Percentiles rank a stretch among this genome's conserved stretches.
These are phyloP conservation scores for Podospora pseudoanserina DNA, from an alignment of 495 filamentous ascomycete species.

Conservation along the genomic window DNA sequence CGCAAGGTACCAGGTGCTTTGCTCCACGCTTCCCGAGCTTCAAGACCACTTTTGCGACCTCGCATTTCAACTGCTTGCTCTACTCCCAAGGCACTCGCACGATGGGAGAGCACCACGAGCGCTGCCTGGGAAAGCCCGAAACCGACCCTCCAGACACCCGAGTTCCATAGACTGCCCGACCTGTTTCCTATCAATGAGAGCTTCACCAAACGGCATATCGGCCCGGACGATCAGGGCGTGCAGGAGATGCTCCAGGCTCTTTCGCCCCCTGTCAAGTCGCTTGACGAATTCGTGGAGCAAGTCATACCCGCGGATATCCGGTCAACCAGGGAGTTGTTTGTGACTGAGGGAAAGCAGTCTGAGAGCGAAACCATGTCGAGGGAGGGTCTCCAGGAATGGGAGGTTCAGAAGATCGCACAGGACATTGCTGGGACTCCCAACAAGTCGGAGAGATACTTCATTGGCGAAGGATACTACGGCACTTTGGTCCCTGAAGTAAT, in stretches of 20 bases:
- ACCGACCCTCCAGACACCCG: not conserved
- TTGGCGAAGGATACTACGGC: slow-evolving; percentile 85
- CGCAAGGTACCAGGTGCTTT: not conserved
- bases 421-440: slow-evolving; percentile 66
- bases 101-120: slow-evolving; percentile 13
- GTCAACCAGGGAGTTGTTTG: slow-evolving; percentile 51
- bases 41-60: slow-evolving; percentile 7
- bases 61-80: not conserved
- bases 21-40: slow-evolving; percentile 12
- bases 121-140: slow-evolving; percentile 7
- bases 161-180: slow-evolving; percentile 18
- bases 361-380: not conserved
- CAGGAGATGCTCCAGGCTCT: slow-evolving; percentile 78
- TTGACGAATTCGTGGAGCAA: slow-evolving; percentile 87
- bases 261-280: slow-evolving; percentile 64
- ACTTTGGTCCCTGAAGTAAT: slow-evolving; percentile 88
- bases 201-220: slow-evolving; percentile 89
- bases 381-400: slow-evolving; percentile 36
- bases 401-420: slow-evolving; percentile 44
- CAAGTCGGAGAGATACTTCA: slow-evolving; percentile 61
- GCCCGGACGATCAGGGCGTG: slow-evolving; percentile 69
- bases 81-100: not conserved
- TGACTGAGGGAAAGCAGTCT: slow-evolving; percentile 10
- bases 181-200: slow-evolving; percentile 45
- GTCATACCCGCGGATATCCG: slow-evolving; percentile 82